Evolutionary conservation across 164 flowering plant genomes (phyloP), one percentile per base, ranked within the genome.

Genomic region (Stephania cephalantha): DNA sequence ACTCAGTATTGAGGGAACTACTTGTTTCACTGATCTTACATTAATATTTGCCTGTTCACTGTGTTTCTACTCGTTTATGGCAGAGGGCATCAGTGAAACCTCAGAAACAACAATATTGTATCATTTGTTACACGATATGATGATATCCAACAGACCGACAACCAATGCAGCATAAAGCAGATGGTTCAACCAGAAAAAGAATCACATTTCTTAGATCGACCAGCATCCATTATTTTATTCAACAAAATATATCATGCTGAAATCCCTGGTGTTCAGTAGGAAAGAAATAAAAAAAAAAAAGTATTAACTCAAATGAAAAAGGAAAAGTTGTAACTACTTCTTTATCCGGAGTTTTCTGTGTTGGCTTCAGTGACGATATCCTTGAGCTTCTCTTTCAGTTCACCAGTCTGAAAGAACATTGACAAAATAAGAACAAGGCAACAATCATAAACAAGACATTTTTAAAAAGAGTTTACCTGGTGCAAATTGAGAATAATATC

Each of bases 401-500:
- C 97, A 15, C 97, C 98, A 70, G 65, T 81, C 95, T 91, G 84
- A 74, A 66, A 68, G 22, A 69, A 6, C 71, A 0, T 46, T 45
- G 10, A 78, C 17, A 58, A 13, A 73, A 73, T 71, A 18, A 79
- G 12, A 71, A 29, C 12, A 29, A 63, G n/a, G 8, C 45, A 75
- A 55, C 42, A 6, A 12, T 25, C 17, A 30, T 1, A 29, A 20
- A 44, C 17, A 61, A 58, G 42, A 11, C 11, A 76, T 10, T 55
- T 55, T 18, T n/a, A 45, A 9, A 7, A 9, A 46, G 4, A 66
- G 61, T 10, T 81, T 71, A 85, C 94, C 90, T 86, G 86, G 77
- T 88, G 99, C 97, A 95, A 84, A 48, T 80, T 87, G 58, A 95
- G 89, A 73, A 95, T 86, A 52, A 95, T 91, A 83, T 95, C 97